A percentile compares a stretch with the other conserved stretches of the same genome.
phyloP scores from a whole-genome alignment of 2,329 filamentous ascomycete species.

The Sclerotinia subarctica region DNA sequence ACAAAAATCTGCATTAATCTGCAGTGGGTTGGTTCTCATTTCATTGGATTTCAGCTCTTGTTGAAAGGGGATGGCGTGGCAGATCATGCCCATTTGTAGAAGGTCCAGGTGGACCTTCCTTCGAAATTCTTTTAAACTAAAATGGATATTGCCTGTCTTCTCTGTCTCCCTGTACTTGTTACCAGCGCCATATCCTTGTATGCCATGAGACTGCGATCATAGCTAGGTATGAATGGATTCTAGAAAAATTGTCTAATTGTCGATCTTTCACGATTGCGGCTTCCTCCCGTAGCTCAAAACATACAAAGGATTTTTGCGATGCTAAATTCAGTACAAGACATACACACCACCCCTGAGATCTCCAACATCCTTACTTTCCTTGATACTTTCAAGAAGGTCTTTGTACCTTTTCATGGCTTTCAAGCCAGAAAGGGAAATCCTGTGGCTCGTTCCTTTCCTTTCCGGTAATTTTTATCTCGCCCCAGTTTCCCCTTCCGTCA shows the following conservation, averaged over 20 bases:
- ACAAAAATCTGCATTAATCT: conserved; percentile 9
- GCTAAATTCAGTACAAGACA: conserved; percentile 5
- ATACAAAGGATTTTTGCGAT: conserved; percentile 8
- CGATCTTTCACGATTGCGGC: conserved; percentile 19
- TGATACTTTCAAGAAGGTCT: background rate
- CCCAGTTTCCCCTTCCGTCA: conserved; percentile 11
- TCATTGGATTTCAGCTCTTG: conserved; percentile 20
- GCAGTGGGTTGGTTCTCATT: conserved; percentile 2
- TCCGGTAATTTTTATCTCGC: conserved; percentile 16
- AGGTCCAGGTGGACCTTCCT: conserved; percentile 19
- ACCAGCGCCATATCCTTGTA: conserved; percentile 11
- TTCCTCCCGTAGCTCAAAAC: conserved; percentile 9
- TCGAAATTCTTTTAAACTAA: conserved; percentile 4
- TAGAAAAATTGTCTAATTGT: conserved; percentile 15
- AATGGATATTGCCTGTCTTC: conserved; percentile 5
- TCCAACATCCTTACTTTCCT: background rate
- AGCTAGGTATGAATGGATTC: conserved; percentile 5
- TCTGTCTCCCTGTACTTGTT: background rate
- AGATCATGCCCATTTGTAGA: conserved; percentile 18
- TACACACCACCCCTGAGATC: conserved; percentile 11
- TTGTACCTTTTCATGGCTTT: background rate
- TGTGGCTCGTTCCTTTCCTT: conserved; percentile 12
- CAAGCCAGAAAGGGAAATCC: conserved; percentile 11
- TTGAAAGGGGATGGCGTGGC: conserved; percentile 14
- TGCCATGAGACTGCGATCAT: conserved; percentile 15